Base-by-base conservation (phyloP, 108 stramenopile species). In the Cyclotella choctawhatcheeana region DNA sequence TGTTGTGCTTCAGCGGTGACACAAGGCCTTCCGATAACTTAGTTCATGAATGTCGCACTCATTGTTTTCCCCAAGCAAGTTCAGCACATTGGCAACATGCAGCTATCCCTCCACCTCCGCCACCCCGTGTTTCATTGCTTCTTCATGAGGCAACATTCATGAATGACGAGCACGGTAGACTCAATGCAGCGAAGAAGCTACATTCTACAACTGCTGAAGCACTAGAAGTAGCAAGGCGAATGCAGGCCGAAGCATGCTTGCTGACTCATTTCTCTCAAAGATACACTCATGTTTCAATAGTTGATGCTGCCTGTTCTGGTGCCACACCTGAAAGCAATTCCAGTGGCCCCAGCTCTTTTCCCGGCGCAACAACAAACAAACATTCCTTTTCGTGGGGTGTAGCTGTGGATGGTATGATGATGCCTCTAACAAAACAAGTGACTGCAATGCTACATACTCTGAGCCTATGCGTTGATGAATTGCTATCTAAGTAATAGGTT, bases 1-100 rank as follows among this genome's bases (percentile, higher is more conserved):
- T 76, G 18, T 73, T 90, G 25, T 87, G 86, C 58, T 94, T 83
- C 59, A 88, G 87, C 44, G 93, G 93, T 3, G 93, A 94, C 64
- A 91, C 90, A 5, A 71, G 90, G 5, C 93, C 93, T n/a, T 89
- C 82, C 10, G 22, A 50, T 31, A 44, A 59, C 13, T 72, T 94
- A 20, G 62, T 88, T 16, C 71, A 52, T 2, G 76, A 82, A 43
- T 93, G 92, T 48, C 73, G 45, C 20, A 52, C 68, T 3, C 27
- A 60, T 56, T 56, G 55, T 52, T 29, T 50, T 47, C 22, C 40
- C 2, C 35, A 22, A 32, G 14, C 24, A 44, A 21, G 22, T 6
- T 14, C 34, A 48, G 3, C 30, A 8, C 30, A 12, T 13, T 53
- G 45, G 48, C 65, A 27, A 53, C 65, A 53, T 34, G 5, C 47